Percentiles rank a stretch among this genome's conserved stretches.
These are phyloP conservation scores for Rauvolfia tetraphylla DNA, from an alignment of 257 asterid genomes.

Conservation along the genomic window DNA sequence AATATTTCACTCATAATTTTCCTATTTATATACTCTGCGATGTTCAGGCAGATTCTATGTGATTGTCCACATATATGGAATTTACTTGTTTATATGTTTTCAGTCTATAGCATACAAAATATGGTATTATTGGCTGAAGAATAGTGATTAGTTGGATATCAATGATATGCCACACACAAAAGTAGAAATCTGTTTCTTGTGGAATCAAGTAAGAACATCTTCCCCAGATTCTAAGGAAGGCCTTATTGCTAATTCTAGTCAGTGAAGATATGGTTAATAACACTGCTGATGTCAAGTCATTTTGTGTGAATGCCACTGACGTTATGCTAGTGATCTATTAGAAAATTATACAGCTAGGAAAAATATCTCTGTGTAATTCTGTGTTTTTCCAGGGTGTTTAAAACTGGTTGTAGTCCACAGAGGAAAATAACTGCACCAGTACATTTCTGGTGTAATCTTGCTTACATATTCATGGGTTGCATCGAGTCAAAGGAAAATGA, in stretches of 20 bases:
- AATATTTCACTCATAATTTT: not conserved
- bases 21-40: not conserved
- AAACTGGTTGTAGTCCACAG: not conserved
- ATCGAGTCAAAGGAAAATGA: constrained; percentile 12
- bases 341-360: not conserved
- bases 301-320: not conserved
- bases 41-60: not conserved
- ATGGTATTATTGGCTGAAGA: not conserved
- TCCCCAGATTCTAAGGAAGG: not conserved
- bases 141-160: not conserved
- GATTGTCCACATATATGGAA: not conserved
- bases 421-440: not conserved
- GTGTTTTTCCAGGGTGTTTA: not conserved
- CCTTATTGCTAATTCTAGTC: not conserved
- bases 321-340: too few relatives aligned
- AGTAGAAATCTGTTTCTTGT: not conserved
- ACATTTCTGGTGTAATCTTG: not conserved
- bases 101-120: not conserved
- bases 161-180: not conserved
- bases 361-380: not conserved
- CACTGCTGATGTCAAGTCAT: too few relatives aligned
- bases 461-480: constrained; percentile 16
- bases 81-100: not conserved
- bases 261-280: not conserved
- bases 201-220: not conserved